Evolutionary conservation across 768 basidiomycete species (phyloP).

Genomic region (Suillus americanus): DNA sequence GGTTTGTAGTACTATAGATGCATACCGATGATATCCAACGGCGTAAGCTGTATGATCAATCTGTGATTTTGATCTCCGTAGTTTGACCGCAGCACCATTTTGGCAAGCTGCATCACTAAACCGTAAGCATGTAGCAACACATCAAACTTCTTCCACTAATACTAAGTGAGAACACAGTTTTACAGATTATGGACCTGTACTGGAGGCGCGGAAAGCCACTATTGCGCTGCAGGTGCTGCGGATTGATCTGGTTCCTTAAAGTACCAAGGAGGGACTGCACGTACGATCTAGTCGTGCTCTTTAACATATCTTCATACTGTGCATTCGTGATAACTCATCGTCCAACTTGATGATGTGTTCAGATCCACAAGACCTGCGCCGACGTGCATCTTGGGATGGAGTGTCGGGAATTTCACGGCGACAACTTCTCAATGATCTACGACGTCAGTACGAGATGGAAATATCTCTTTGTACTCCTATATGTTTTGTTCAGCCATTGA

Average conservation of each 20-base stretch:
- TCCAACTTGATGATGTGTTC: slow-evolving; percentile 89
- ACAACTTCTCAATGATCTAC: slow-evolving; percentile 72
- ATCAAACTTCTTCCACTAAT: too few species aligned
- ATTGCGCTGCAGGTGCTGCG: slow-evolving; percentile 84
- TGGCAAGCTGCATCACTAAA: too few species aligned
- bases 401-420: slow-evolving; percentile 76
- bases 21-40: too few species aligned
- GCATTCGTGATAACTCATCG: slow-evolving; percentile 16
- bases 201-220: slow-evolving; percentile 79
- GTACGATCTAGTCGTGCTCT: slow-evolving; percentile 75
- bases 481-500: neutral
- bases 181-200: slow-evolving; percentile 27
- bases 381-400: slow-evolving; percentile 87
- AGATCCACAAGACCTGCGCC: slow-evolving; percentile 77
- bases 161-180: too few species aligned
- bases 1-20: too few species aligned
- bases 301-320: slow-evolving; percentile 13
- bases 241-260: slow-evolving; percentile 79
- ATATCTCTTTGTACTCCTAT: neutral
- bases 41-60: too few species aligned
- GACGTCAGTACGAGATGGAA: slow-evolving; percentile 53
- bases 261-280: slow-evolving; percentile 66
- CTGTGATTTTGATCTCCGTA: too few species aligned
- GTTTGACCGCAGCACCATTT: too few species aligned
- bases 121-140: too few species aligned